A percentile compares a stretch with the other conserved stretches of the same genome.
These are phyloP conservation scores for Dendrobium nobile DNA, from an alignment of 106 monocot species.

Conservation along the genomic window DNA sequence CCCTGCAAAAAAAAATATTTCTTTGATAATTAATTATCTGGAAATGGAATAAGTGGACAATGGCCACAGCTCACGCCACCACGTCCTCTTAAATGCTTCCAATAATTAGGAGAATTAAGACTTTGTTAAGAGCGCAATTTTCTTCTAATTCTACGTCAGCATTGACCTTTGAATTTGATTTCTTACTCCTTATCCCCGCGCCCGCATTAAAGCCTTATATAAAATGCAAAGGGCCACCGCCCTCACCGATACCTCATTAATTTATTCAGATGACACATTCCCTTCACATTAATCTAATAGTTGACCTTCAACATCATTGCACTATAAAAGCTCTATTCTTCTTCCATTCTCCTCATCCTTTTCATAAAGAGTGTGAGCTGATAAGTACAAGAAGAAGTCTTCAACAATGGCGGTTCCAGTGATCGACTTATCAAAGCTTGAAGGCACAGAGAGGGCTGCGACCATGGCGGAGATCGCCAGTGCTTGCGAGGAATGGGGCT, in stretches of 20 bases:
- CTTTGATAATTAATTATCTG: too few species aligned
- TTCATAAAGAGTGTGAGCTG: background rate
- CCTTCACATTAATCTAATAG: background rate
- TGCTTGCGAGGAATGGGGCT: conserved; percentile 58
- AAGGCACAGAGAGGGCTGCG: conserved; percentile 19
- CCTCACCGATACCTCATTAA: background rate
- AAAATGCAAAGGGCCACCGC: background rate
- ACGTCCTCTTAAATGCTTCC: too few species aligned
- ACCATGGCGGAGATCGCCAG: conserved; percentile 35
- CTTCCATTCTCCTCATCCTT: background rate
- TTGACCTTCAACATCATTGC: background rate
- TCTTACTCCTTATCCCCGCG: too few species aligned
- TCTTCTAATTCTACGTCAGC: too few species aligned
- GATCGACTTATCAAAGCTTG: conserved; percentile 46
- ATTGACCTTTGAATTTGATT: too few species aligned
- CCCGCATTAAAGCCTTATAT: too few species aligned
- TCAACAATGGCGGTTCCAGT: conserved; percentile 28
- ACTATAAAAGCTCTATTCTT: background rate
- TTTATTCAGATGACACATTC: background rate
- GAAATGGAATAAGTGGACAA: too few species aligned
- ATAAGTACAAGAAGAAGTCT: too few species aligned
- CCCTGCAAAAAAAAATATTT: too few species aligned
- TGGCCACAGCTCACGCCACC: too few species aligned
- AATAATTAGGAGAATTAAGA: too few species aligned
- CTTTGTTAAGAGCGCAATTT: too few species aligned